These are phyloP conservation scores for Syzygium grande DNA, from an alignment of 345 rosid species.

Conservation along the genomic window DNA sequence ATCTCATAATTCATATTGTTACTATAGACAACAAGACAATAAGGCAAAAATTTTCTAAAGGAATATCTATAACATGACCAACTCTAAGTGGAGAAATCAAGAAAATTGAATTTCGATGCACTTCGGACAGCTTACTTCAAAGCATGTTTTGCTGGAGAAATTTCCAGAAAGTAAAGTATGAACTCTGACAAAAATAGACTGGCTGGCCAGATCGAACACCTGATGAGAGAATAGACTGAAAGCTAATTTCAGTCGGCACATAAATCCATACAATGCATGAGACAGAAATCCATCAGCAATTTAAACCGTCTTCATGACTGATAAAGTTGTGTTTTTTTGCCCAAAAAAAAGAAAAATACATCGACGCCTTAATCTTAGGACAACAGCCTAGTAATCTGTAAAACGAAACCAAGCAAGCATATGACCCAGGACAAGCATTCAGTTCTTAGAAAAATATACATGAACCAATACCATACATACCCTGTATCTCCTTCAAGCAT, in stretches of 20 bases:
- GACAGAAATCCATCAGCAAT: neutral
- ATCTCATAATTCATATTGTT: neutral
- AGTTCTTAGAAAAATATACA: neutral
- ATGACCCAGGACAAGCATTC: neutral
- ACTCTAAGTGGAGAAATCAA: neutral
- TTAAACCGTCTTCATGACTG: neutral
- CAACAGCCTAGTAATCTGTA: neutral
- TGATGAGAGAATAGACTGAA: slow-evolving; percentile 20
- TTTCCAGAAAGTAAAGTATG: slow-evolving; percentile 60
- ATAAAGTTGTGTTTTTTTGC: neutral
- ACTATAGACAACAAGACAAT: neutral
- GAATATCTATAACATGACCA: neutral
- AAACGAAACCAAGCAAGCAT: neutral
- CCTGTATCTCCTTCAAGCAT: slow-evolving; percentile 95
- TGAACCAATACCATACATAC: slow-evolving; percentile 9
- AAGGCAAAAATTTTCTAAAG: neutral
- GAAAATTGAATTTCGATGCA: neutral
- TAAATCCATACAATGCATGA: neutral
- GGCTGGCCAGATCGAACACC: slow-evolving; percentile 88
- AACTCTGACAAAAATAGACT: slow-evolving; percentile 71
- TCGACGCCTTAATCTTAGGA: neutral
- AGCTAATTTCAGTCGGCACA: neutral
- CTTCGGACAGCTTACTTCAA: slow-evolving; percentile 46
- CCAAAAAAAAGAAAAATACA: neutral
- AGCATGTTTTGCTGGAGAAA: slow-evolving; percentile 56